Conservation (phyloP, 768 basidiomycete genomes). For the Mycena rebaudengoi region DNA sequence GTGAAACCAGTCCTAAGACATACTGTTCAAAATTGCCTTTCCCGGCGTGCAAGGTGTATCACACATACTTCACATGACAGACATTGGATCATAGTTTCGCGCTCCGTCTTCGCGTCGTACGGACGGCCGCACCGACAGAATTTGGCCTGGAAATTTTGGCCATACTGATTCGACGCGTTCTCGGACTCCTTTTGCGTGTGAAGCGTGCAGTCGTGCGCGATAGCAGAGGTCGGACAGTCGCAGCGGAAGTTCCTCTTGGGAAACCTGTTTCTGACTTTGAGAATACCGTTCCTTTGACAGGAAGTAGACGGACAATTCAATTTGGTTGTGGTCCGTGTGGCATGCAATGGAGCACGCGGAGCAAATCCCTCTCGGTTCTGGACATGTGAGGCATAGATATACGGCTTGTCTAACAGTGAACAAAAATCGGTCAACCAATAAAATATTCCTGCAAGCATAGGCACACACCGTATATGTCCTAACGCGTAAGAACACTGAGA, state of each 20-base stretch:
- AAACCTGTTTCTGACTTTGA: conserved; percentile 52
- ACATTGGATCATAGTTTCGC: conserved; percentile 91
- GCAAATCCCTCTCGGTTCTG: conserved; percentile 73
- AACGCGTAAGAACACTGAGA: conserved; percentile 70
- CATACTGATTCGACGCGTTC: conserved; percentile 71
- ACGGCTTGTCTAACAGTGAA: conserved; percentile 68
- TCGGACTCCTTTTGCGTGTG: conserved; percentile 60
- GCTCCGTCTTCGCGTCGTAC: conserved; percentile 78
- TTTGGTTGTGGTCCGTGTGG: conserved; percentile 86
- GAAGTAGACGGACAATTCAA: conserved; percentile 65
- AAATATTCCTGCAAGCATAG: neutral
- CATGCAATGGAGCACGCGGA: conserved; percentile 88
- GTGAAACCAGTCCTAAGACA: conserved; percentile 92
- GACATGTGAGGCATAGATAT: conserved; percentile 83
- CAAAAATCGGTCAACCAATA: conserved; percentile 7
- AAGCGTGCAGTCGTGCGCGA: conserved; percentile 71
- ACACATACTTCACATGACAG: conserved; percentile 80
- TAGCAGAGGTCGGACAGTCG: conserved; percentile 78
- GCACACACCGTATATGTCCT: conserved; percentile 59
- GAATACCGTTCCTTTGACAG: neutral
- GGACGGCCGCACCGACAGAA: conserved; percentile 81
- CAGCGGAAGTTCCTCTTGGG: conserved; percentile 86
- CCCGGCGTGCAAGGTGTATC: conserved; percentile 10
- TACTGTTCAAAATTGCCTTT: neutral
- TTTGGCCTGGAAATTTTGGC: conserved; percentile 72